phyloP scores from a whole-genome alignment of 257 asterid species.

The Solanum boliviense region DNA sequence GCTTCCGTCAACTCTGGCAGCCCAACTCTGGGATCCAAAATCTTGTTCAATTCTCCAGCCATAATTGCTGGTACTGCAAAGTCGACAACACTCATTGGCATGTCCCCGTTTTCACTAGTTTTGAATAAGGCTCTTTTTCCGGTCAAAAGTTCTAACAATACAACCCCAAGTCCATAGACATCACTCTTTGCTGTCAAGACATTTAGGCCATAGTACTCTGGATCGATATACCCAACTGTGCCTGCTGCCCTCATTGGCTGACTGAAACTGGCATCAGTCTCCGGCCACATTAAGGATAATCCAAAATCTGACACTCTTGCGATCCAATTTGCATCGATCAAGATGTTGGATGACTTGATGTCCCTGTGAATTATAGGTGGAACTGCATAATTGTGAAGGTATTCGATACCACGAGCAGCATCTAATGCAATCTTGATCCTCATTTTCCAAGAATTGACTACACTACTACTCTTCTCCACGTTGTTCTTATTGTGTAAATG shows the following conservation, averaged over 20 bases:
- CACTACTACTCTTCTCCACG: not conserved
- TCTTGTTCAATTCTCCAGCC: constrained; percentile 1
- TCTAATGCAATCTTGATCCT: constrained; percentile 1
- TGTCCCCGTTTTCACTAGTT: not conserved
- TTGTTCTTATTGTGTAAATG: not conserved
- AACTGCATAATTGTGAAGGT: constrained; percentile 1
- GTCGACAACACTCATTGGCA: constrained; percentile 2
- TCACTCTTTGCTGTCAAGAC: constrained; percentile 10
- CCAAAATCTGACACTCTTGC: constrained; percentile 1
- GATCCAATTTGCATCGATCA: not conserved
- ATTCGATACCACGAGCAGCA: constrained; percentile 1
- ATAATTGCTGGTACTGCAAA: not conserved
- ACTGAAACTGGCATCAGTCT: not conserved
- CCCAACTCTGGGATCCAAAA: constrained; percentile 9
- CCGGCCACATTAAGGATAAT: not conserved
- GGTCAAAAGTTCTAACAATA: constrained; percentile 6
- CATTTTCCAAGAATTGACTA: not conserved
- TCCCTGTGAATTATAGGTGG: constrained; percentile 1
- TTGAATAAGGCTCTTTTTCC: constrained; percentile 10
- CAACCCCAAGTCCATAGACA: constrained; percentile 10
- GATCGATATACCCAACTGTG: constrained; percentile 9
- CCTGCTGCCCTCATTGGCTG: constrained; percentile 5
- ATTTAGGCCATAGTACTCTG: constrained; percentile 8
- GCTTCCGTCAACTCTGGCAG: not conserved
- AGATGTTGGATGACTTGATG: constrained; percentile 2